Base-by-base conservation (phyloP, 768 basidiomycete species). In the Lactarius akahatsu region DNA sequence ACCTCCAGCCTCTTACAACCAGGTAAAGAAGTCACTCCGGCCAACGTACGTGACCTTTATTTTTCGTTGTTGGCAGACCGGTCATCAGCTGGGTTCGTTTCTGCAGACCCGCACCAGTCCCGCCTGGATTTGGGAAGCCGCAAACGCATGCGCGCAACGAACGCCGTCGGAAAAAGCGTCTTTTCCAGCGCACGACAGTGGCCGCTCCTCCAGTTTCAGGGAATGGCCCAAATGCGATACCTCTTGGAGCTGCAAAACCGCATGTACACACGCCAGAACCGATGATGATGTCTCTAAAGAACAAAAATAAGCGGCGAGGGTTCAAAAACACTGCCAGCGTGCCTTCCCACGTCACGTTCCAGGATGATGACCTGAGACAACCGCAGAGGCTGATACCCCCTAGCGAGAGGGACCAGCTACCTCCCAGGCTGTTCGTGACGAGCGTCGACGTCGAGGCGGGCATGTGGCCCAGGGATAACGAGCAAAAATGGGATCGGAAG, bases 261-360 rank as follows among this genome's bases (percentile, higher is more conserved):
- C 32, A 52, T 50, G 28, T 34, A 50, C n/a, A 57, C 62, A 16
- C 57, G 13, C 50, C 63, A 68, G 71, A 64, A 66, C 80, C 55
- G 73, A 66, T 75, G 68, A 76, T 86, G 83, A 78, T 83, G 50
- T 84, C 84, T 0, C 75, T 90, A 26, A 80, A 83, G 54, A 91
- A 89, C 74, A 91, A 89, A 75, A 91, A 90, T 75, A 92, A 91
- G 74, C 84, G 83, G 55, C 87, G 84, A 64, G 86, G 85, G 23
- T 90, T 88, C 75, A 86, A 82, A 70, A 78, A 83, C 58, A 76
- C 83, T 8, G 79, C 87, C 74, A 69, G 75, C 57, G 76, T 74
- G 69, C 81, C 74, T 40, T 72, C 77, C 45, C 89, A 85, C 74
- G 87, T 90, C 63, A 76, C 85, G 20, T 89, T 89, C 67, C 73